Conservation (phyloP, 768 basidiomycete genomes). For the Exidia glandulosa region DNA sequence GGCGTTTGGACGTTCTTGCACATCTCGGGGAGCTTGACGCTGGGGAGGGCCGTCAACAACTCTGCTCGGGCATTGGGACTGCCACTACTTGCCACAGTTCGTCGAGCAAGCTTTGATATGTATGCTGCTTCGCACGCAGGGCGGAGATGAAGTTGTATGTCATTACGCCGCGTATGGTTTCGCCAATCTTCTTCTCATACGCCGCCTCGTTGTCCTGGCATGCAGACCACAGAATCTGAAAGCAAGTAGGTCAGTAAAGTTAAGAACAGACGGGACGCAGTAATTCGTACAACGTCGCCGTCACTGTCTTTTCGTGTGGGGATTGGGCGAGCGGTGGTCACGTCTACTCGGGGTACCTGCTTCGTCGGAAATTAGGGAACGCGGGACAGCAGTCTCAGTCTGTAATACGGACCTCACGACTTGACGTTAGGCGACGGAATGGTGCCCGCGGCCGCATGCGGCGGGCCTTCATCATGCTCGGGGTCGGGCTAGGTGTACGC, state of each 20-base stretch:
- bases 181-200: neutral
- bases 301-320: slow-evolving; percentile 1
- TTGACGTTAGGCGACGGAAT: neutral
- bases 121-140: neutral
- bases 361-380: neutral
- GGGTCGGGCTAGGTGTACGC: neutral
- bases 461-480: neutral
- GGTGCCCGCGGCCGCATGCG: neutral
- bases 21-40: neutral
- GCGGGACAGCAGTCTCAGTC: neutral
- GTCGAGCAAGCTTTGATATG: neutral
- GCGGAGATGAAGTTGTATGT: slow-evolving; percentile 1
- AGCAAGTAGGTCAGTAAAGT: neutral
- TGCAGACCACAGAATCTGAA: slow-evolving; percentile 2
- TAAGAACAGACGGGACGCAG: neutral
- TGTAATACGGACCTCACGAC: neutral
- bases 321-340: neutral
- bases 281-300: neutral
- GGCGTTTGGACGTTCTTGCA: neutral
- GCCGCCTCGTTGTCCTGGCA: slow-evolving; percentile 1
- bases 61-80: neutral
- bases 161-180: slow-evolving; percentile 1
- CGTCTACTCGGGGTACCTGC: neutral
- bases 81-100: neutral
- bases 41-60: neutral